These are phyloP conservation scores for Scenedesmus sp. DNA, from an alignment of 163 green algal genomes.

Conservation along the genomic window DNA sequence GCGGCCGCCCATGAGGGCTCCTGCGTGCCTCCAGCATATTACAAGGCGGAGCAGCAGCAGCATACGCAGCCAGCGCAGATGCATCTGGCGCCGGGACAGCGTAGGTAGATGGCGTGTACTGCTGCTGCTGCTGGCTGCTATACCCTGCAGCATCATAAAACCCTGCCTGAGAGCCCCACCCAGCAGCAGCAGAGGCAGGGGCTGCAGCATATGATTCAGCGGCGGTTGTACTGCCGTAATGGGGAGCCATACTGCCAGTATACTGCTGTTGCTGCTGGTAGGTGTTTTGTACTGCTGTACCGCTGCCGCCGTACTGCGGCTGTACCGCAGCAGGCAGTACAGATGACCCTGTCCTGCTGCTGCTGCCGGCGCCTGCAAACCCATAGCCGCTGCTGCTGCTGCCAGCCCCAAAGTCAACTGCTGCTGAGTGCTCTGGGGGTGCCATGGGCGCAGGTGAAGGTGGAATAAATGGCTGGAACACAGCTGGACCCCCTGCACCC, in stretches of 20 bases:
- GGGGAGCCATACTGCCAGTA: neutral
- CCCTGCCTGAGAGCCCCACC: neutral
- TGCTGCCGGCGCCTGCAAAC: neutral
- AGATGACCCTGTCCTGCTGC: neutral
- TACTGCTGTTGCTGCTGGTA: conserved; percentile 30
- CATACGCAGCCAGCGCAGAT: conserved; percentile 29
- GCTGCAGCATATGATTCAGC: neutral
- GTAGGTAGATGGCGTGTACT: neutral
- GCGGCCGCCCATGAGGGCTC: conserved; percentile 47
- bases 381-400: neutral
- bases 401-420: neutral
- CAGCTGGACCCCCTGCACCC: neutral
- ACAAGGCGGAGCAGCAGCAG: conserved; percentile 29
- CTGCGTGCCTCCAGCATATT: conserved; percentile 31
- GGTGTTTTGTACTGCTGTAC: neutral
- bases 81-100: conserved; percentile 8
- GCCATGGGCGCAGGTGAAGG: neutral
- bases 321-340: neutral
- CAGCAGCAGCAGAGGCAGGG: no score
- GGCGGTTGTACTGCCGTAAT: neutral
- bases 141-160: neutral
- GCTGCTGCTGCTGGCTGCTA: neutral
- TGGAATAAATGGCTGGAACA: neutral
- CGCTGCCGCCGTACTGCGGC: neutral
- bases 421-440: neutral